Evolutionary conservation across 1,284 basidiomycete genomes (phyloP), one percentile per base, ranked within the genome.

Genomic region (Ganoderma boninense): DNA sequence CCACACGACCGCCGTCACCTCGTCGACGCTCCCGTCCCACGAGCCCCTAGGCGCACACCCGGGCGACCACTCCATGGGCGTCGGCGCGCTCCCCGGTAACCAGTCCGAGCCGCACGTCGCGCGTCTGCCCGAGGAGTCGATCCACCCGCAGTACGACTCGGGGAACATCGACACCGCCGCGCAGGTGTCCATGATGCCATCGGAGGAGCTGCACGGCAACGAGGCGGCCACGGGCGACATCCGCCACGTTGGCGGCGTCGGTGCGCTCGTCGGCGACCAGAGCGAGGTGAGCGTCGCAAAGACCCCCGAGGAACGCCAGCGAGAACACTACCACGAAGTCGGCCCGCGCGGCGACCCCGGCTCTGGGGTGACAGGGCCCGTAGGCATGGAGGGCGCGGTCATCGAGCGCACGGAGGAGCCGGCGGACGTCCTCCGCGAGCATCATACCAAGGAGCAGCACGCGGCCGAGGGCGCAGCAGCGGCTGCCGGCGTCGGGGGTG

Each of bases 81-180:
- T 75, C 0, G 83, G 81, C 10, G 74, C 77, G 4, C 77, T 82
- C 13, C 82, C 81, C 1, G 81, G 81, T 18, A 64, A 64, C 20
- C 66, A 72, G 11, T 73, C 71, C 44, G 81, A 83, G 69, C 60
- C 71, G 1, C 76, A 73, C 54, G 80, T 82, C 20, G 80, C 80
- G 10, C 76, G 74, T 32, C 75, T 81, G 1, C 81, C 82, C 13
- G 79, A 79, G 20, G 81, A 82, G 77, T 74, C 62, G 80, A 83
- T 40, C 78, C 69, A 69, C 56, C 70, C 72, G 11, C 66, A 69
- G 69, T 74, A 69, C 59, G 69, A 74, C 63, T 70, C 73, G 6
- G 73, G 70, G 16, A 6, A 66, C 35, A 42, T 71, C 4, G 70
- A 64, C 64, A 66, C 57, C 54, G 46, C 42, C 16, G 71, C 64